Conservation (phyloP, 345 rosid species). For the Citropsis articulata region DNA sequence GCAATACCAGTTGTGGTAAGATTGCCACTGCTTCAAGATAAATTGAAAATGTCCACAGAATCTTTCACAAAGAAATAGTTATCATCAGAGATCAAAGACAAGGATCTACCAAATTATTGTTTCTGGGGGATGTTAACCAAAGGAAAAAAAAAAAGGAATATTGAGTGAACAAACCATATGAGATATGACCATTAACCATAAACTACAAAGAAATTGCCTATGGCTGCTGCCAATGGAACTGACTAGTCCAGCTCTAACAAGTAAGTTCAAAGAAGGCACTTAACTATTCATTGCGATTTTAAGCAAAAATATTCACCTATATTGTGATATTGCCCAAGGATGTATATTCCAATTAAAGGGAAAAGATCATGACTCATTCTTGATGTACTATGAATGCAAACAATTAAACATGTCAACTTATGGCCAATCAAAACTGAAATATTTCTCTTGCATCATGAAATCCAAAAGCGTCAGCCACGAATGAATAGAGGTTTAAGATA, state of each 20-base stretch:
- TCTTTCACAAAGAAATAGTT: slow-evolving; percentile 26
- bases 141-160: background rate
- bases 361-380: background rate
- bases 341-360: background rate
- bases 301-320: background rate
- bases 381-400: background rate
- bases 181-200: background rate
- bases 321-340: background rate
- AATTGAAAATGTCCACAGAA: slow-evolving; percentile 48
- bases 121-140: background rate
- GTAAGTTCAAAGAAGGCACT: background rate
- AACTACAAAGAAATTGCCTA: background rate
- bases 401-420: background rate
- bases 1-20: slow-evolving; percentile 46
- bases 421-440: background rate
- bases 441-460: background rate
- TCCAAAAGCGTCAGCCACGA: background rate
- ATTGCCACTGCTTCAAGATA: slow-evolving; percentile 60
- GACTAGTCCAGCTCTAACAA: background rate
- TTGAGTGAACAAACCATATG: background rate
- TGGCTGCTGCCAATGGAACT: background rate
- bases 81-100: background rate
- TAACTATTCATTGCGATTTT: background rate
- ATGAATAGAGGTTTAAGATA: background rate
- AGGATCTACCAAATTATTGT: background rate